Conservation (phyloP, 2,329 filamentous ascomycete genomes). For the Aaosphaeria arxii region DNA sequence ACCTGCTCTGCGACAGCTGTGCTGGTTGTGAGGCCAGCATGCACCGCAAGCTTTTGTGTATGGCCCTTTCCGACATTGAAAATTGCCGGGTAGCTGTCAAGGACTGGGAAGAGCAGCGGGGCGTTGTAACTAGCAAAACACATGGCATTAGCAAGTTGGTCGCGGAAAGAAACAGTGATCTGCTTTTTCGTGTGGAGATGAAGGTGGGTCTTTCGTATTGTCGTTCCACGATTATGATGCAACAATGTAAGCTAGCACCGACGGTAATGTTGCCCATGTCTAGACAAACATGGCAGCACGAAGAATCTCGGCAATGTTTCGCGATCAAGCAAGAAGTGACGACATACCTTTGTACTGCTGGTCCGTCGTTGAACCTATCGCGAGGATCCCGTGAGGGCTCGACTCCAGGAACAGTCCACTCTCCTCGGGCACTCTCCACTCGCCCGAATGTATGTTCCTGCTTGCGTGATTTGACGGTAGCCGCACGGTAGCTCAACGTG, state of each 20-base stretch:
- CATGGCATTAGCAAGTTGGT: neutral
- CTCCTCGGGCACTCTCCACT: constrained; percentile 37
- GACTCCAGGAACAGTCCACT: constrained; percentile 32
- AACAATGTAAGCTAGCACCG: constrained; percentile 1
- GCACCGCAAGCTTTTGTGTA: constrained; percentile 43
- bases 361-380: constrained; percentile 34
- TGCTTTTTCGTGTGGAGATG: no score
- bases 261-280: neutral
- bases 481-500: constrained; percentile 26
- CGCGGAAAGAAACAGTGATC: neutral
- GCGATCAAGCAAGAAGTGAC: constrained; percentile 11
- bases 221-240: neutral
- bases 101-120: constrained; percentile 66
- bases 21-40: constrained; percentile 66
- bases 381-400: constrained; percentile 25
- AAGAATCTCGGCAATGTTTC: neutral
- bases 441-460: constrained; percentile 41
- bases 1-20: constrained; percentile 69
- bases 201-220: constrained; percentile 1
- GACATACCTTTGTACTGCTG: constrained; percentile 36
- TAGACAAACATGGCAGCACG: neutral
- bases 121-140: constrained; percentile 48
- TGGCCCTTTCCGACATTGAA: constrained; percentile 51
- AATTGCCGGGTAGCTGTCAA: constrained; percentile 81
- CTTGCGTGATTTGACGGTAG: constrained; percentile 11